phyloP scores from a whole-genome alignment of 768 basidiomycete genomes.

The Tylopilus intermedius region DNA sequence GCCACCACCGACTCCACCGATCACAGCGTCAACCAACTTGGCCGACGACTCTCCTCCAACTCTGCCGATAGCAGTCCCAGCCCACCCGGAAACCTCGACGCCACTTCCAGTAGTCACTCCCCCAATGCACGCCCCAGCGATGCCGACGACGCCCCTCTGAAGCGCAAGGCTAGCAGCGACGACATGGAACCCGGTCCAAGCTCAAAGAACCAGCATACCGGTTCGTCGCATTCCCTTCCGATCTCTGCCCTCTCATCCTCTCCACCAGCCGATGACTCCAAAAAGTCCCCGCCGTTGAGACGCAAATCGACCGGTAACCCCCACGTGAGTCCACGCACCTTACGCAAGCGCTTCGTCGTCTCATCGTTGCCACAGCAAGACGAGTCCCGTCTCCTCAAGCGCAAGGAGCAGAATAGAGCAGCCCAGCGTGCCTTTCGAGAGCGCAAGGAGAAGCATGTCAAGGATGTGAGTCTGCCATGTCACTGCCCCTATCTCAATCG shows the following conservation, averaged over 20 bases:
- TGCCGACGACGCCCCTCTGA: conserved; percentile 49
- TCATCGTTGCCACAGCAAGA: conserved; percentile 41
- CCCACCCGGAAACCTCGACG: conserved; percentile 48
- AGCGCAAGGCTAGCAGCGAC: conserved; percentile 73
- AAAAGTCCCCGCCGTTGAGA: conserved; percentile 25
- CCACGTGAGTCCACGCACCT: conserved; percentile 25
- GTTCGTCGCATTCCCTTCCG: conserved; percentile 34
- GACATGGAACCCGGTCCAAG: conserved; percentile 61
- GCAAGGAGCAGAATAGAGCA: conserved; percentile 96
- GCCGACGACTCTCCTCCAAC: conserved; percentile 39
- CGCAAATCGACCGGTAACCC: conserved; percentile 40
- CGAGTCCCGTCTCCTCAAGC: conserved; percentile 71
- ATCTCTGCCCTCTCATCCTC: background rate
- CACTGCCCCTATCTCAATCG: conserved; percentile 6
- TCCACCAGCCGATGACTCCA: conserved; percentile 21
- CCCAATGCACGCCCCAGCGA: conserved; percentile 28
- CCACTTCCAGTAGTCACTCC: conserved; percentile 19
- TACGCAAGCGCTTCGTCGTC: background rate
- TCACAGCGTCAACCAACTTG: conserved; percentile 15
- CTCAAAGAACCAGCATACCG: conserved; percentile 60
- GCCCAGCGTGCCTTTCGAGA: conserved; percentile 97
- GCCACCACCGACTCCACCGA: conserved; percentile 32
- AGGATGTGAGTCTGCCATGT: conserved; percentile 62
- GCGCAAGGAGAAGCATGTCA: conserved; percentile 95
- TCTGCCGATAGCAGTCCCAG: conserved; percentile 80